Conservation (phyloP, 2,329 filamentous ascomycete genomes). For the Sclerotinia nivalis region DNA sequence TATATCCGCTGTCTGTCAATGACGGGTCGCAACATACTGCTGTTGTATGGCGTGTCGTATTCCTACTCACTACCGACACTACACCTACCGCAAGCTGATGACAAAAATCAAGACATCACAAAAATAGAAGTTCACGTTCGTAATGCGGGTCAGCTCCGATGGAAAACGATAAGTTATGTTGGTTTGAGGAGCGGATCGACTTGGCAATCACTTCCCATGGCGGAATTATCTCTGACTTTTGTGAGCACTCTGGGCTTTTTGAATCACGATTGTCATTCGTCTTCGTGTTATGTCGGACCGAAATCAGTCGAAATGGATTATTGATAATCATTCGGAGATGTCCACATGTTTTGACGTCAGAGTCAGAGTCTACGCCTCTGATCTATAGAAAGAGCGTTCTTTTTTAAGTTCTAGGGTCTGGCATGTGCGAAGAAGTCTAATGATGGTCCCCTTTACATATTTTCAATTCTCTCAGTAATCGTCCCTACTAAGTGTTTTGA, state of each 20-base stretch:
- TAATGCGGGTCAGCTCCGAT: not conserved
- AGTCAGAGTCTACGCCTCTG: not conserved
- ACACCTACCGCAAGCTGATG: not conserved
- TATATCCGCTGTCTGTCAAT: not conserved
- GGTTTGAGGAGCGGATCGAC: not conserved
- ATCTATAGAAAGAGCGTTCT: not conserved
- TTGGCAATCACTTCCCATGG: not conserved
- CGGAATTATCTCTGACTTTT: not conserved
- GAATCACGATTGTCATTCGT: not conserved
- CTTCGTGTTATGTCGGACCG: not conserved
- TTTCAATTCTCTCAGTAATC: not conserved
- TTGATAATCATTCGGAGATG: not conserved
- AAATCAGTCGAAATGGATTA: not conserved
- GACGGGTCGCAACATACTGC: not conserved
- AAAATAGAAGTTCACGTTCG: not conserved
- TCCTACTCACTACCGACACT: not conserved
- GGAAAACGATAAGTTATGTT: not conserved
- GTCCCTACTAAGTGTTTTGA: not conserved
- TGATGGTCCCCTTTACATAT: not conserved
- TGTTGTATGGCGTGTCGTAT: not conserved
- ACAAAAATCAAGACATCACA: not conserved
- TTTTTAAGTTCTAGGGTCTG: not conserved
- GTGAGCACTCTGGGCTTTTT: slow-evolving; percentile 3
- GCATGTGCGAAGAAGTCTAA: not conserved
- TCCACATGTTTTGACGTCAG: slow-evolving; percentile 6